phyloP scores from a whole-genome alignment of 2,329 filamentous ascomycete species.

The Monilinia polystroma region DNA sequence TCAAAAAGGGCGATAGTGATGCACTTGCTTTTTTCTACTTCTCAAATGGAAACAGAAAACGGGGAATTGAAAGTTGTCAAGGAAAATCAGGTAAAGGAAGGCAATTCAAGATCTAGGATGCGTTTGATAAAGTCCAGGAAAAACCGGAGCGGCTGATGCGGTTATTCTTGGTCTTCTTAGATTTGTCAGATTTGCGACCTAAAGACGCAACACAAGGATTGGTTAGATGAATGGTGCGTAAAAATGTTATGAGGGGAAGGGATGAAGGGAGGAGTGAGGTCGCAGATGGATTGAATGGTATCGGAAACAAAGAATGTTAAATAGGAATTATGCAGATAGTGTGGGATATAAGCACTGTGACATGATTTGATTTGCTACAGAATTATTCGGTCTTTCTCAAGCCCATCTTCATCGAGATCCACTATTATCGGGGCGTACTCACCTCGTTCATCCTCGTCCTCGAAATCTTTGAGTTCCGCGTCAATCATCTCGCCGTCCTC shows the following conservation, averaged over 20 bases:
- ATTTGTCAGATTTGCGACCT: conserved; percentile 17
- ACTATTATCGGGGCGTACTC: conserved; percentile 41
- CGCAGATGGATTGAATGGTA: background rate
- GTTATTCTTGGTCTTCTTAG: conserved; percentile 12
- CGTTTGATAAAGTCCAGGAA: conserved; percentile 16
- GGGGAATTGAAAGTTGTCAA: background rate
- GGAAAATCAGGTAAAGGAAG: background rate
- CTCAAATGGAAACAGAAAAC: background rate
- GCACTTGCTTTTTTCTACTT: conserved; percentile 1
- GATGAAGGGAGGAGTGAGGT: background rate
- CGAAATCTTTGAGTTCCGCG: conserved; percentile 50
- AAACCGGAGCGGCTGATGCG: conserved; percentile 19
- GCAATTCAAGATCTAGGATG: background rate
- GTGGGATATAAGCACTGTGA: background rate
- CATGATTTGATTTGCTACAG: conserved; percentile 29
- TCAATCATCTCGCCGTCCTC: conserved; percentile 53
- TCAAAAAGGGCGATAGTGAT: background rate
- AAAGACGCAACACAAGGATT: conserved; percentile 13
- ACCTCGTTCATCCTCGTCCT: conserved; percentile 50
- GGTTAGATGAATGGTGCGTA: conserved; percentile 13
- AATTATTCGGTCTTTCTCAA: conserved; percentile 38
- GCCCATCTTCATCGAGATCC: conserved; percentile 39
- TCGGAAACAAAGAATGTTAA: conserved; percentile 8
- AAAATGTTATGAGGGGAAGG: background rate
- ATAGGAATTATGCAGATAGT: background rate